These are phyloP conservation scores for Candolleomyces aberdarensis DNA, from an alignment of 768 basidiomycete genomes.

Conservation along the genomic window DNA sequence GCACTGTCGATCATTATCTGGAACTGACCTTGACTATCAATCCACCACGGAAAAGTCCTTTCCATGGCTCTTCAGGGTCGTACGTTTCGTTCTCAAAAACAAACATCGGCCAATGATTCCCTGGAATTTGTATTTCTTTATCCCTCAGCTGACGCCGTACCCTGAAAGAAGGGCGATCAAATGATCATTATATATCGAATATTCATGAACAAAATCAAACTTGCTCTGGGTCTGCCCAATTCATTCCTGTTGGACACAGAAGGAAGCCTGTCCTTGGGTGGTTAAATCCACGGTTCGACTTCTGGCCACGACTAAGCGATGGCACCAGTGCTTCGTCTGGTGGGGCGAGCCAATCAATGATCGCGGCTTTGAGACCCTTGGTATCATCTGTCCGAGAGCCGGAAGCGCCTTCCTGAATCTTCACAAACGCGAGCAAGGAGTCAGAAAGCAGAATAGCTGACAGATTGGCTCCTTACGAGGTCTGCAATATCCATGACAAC, in stretches of 20 bases:
- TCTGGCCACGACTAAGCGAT: no score
- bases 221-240: conserved; percentile 18
- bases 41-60: conserved; percentile 8
- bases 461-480: background rate
- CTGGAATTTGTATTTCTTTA: conserved; percentile 3
- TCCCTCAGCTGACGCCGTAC: conserved; percentile 1
- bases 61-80: conserved; percentile 15
- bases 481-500: background rate
- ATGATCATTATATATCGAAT: background rate
- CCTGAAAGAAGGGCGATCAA: background rate
- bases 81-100: conserved; percentile 13
- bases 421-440: no score
- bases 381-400: no score
- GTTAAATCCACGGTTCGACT: no score
- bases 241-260: conserved; percentile 18
- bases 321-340: conserved; percentile 1
- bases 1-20: background rate
- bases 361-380: background rate
- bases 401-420: conserved; percentile 12
- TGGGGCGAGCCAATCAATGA: background rate
- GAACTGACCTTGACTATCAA: conserved; percentile 6
- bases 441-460: background rate
- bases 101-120: conserved; percentile 17
- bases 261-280: no score
- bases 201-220: background rate